Evolutionary conservation across 2,329 filamentous ascomycete genomes (phyloP).

Genomic region (Arthrocladium fulminans): DNA sequence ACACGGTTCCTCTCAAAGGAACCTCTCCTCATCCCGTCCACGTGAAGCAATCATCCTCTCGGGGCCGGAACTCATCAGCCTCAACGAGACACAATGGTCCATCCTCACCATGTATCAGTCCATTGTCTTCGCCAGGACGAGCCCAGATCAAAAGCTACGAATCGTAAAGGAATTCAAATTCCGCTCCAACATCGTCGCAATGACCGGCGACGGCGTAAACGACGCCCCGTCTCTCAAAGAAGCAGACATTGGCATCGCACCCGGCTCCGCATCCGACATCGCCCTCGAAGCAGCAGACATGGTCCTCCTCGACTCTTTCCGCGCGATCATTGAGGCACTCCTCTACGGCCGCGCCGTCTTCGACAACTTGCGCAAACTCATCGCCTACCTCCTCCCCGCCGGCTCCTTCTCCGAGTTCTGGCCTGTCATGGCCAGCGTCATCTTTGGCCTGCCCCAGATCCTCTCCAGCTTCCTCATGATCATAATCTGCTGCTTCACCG

Average conservation of each 20-base stretch:
- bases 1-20: conserved; percentile 12
- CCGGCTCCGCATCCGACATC: conserved; percentile 51
- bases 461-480: conserved; percentile 63
- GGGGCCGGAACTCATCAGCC: conserved; percentile 55
- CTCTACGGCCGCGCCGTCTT: conserved; percentile 67
- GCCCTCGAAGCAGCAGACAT: conserved; percentile 56
- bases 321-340: conserved; percentile 62
- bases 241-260: conserved; percentile 52
- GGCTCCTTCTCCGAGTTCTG: conserved; percentile 64
- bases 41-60: conserved; percentile 51
- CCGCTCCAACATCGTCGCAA: conserved; percentile 48
- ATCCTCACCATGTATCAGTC: conserved; percentile 56
- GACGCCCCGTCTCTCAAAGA: conserved; percentile 48
- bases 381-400: conserved; percentile 64
- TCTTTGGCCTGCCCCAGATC: conserved; percentile 65
- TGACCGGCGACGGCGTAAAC: conserved; percentile 43
- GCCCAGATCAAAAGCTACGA: conserved; percentile 68
- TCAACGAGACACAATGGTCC: conserved; percentile 63
- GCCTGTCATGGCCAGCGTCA: conserved; percentile 62
- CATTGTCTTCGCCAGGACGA: conserved; percentile 68
- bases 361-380: conserved; percentile 69
- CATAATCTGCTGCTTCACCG: conserved; percentile 56
- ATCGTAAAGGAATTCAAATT: conserved; percentile 68
- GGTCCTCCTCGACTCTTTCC: conserved; percentile 60
- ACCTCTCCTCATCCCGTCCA: conserved; percentile 16